Evolutionary conservation across 257 asterid species (phyloP).

Genomic region (Verbascum thapsus): DNA sequence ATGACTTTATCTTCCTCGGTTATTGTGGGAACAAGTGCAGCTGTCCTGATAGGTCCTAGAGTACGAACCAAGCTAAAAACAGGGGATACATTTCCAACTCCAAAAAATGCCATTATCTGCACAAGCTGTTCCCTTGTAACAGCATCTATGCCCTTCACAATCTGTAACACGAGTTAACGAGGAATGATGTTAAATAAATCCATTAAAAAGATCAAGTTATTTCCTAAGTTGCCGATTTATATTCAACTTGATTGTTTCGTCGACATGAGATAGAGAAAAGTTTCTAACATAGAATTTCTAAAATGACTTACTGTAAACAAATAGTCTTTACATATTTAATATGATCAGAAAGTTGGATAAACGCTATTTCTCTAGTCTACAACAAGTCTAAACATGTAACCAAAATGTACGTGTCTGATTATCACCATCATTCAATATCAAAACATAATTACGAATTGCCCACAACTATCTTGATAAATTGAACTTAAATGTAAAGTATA

Average conservation of each 20-base stretch:
- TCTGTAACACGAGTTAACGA: slow-evolving; percentile 47
- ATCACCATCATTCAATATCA: background rate
- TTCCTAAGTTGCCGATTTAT: background rate
- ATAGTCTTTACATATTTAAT: background rate
- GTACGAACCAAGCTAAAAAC: slow-evolving; percentile 88
- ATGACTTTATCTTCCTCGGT: slow-evolving; percentile 88
- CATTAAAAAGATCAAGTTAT: background rate
- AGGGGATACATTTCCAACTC: slow-evolving; percentile 69
- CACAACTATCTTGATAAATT: too few species aligned
- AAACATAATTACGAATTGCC: too few species aligned
- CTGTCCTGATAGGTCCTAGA: slow-evolving; percentile 78
- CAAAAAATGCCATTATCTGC: slow-evolving; percentile 68
- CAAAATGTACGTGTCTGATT: background rate
- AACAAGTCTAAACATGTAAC: background rate
- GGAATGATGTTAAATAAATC: slow-evolving; percentile 21
- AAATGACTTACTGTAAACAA: background rate
- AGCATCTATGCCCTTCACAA: slow-evolving; percentile 98
- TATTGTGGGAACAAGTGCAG: slow-evolving; percentile 82
- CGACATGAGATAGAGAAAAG: background rate
- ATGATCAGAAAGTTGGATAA: too few species aligned
- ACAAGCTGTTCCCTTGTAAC: slow-evolving; percentile 89
- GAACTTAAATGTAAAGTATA: too few species aligned
- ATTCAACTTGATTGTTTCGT: background rate
- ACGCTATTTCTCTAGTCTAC: too few species aligned
- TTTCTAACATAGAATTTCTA: background rate